Percentiles rank a stretch among this genome's conserved stretches.
These are phyloP conservation scores for Amanita pallidorosea DNA, from an alignment of 768 basidiomycete genomes.

Conservation along the genomic window DNA sequence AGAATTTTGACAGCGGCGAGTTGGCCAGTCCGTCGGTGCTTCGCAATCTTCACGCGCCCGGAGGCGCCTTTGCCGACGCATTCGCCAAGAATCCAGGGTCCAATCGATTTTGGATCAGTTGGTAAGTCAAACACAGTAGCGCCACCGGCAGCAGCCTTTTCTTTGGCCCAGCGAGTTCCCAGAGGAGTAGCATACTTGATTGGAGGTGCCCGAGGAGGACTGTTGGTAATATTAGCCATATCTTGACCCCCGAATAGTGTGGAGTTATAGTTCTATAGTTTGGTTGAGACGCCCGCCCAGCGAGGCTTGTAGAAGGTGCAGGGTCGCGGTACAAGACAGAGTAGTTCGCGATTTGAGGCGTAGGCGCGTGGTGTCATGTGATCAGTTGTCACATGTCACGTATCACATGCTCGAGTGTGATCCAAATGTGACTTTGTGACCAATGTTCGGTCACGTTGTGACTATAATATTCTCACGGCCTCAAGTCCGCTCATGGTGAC, in stretches of 20 bases:
- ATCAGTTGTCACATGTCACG: neutral
- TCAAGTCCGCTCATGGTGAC: neutral
- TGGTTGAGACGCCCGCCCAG: constrained; percentile 30
- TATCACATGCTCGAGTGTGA: no score
- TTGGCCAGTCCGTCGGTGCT: constrained; percentile 75
- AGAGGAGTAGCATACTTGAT: constrained; percentile 57
- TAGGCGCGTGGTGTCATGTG: constrained; percentile 11
- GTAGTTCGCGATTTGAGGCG: constrained; percentile 2
- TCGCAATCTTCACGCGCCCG: constrained; percentile 90
- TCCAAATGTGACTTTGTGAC: no score
- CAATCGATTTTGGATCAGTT: constrained; percentile 77
- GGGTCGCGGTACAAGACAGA: neutral
- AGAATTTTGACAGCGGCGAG: constrained; percentile 96
- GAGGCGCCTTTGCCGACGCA: constrained; percentile 92
- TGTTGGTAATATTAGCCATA: constrained; percentile 33
- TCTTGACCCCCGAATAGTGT: constrained; percentile 15
- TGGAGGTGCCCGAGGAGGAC: constrained; percentile 63
- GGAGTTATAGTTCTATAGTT: constrained; percentile 15
- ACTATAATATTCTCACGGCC: no score
- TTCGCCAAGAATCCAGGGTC: constrained; percentile 89
- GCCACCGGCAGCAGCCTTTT: constrained; percentile 73
- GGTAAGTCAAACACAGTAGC: constrained; percentile 68
- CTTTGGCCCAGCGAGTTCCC: constrained; percentile 82
- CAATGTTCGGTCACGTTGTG: no score
- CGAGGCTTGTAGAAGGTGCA: constrained; percentile 19